A percentile compares a stretch with the other conserved stretches of the same genome.
These are phyloP conservation scores for Hymenoscyphus linearis DNA, from an alignment of 2,329 filamentous ascomycete genomes.

Conservation along the genomic window DNA sequence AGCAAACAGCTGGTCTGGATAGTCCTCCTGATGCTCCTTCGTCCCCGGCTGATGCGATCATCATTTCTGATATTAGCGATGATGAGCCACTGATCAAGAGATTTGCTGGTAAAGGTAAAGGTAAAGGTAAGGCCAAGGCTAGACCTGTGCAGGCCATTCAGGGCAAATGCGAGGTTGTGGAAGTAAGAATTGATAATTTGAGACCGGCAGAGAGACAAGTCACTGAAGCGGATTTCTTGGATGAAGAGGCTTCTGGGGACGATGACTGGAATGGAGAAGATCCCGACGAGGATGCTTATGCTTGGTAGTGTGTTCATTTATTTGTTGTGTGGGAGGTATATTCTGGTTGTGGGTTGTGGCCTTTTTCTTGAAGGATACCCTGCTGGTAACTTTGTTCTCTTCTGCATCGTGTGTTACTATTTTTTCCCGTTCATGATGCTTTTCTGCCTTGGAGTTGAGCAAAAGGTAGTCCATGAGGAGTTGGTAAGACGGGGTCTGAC, in stretches of 20 bases:
- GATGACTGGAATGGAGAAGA: slow-evolving; percentile 42
- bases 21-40: slow-evolving; percentile 13
- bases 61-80: slow-evolving; percentile 9
- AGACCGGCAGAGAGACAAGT: slow-evolving; percentile 64
- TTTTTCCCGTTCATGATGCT: not conserved
- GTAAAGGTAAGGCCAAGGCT: slow-evolving; percentile 29
- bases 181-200: slow-evolving; percentile 71
- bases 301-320: slow-evolving; percentile 15
- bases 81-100: slow-evolving; percentile 11
- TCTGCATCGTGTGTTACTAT: not conserved
- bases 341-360: not conserved
- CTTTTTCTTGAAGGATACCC: not conserved
- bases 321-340: not conserved
- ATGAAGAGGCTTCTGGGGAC: slow-evolving; percentile 51
- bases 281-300: slow-evolving; percentile 20
- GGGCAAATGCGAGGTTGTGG: slow-evolving; percentile 64
- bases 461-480: too few species aligned
- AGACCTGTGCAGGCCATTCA: slow-evolving; percentile 47
- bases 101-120: not conserved
- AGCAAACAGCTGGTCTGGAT: slow-evolving; percentile 26
- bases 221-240: slow-evolving; percentile 67
- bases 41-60: slow-evolving; percentile 7
- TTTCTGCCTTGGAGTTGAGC: not conserved
- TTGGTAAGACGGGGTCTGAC: not conserved
- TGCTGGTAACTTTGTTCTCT: not conserved